Percentiles rank a stretch among this genome's conserved stretches.
phyloP scores from a whole-genome alignment of 2,329 filamentous ascomycete genomes.

The Aspergillus clavatus region DNA sequence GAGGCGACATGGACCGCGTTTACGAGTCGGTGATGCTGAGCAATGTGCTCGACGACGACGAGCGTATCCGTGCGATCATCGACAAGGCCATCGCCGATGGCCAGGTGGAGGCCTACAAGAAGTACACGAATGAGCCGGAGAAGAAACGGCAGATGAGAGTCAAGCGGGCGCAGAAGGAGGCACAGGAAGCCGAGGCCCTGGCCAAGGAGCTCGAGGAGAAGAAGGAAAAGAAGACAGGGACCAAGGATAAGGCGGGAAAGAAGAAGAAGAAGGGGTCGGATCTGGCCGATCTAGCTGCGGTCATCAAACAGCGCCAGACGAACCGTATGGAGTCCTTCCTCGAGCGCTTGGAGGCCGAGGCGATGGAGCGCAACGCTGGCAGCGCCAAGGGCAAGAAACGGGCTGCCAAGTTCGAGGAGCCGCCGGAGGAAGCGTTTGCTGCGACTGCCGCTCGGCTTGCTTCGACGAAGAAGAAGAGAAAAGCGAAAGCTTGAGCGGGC shows the following conservation, averaged over 20 bases:
- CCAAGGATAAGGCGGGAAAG: slow-evolving; percentile 23
- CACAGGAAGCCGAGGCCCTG: slow-evolving; percentile 66
- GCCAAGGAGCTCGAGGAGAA: slow-evolving; percentile 70
- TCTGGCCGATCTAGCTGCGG: slow-evolving; percentile 55
- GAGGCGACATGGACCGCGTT: slow-evolving; percentile 71
- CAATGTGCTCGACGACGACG: slow-evolving; percentile 76
- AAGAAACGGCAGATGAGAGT: slow-evolving; percentile 56
- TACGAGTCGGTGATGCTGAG: slow-evolving; percentile 86
- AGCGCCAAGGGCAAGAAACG: slow-evolving; percentile 53
- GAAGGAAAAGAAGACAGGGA: slow-evolving; percentile 56
- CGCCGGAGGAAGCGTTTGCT: slow-evolving; percentile 59
- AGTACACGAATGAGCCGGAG: slow-evolving; percentile 70
- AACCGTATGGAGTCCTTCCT: slow-evolving; percentile 60
- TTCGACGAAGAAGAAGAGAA: slow-evolving; percentile 36
- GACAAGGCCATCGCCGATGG: slow-evolving; percentile 69
- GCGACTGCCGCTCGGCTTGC: slow-evolving; percentile 37
- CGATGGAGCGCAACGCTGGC: not conserved
- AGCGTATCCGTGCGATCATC: slow-evolving; percentile 75
- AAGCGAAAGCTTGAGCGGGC: slow-evolving; percentile 19
- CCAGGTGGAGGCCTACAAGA: slow-evolving; percentile 61
- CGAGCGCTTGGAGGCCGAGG: slow-evolving; percentile 68
- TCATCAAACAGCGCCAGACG: slow-evolving; percentile 69
- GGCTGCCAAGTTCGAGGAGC: slow-evolving; percentile 46
- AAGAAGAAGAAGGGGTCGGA: slow-evolving; percentile 7
- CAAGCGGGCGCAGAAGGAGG: slow-evolving; percentile 62